phyloP scores from a whole-genome alignment of 2,329 filamentous ascomycete genomes.

The Rhynchosporium secalis region DNA sequence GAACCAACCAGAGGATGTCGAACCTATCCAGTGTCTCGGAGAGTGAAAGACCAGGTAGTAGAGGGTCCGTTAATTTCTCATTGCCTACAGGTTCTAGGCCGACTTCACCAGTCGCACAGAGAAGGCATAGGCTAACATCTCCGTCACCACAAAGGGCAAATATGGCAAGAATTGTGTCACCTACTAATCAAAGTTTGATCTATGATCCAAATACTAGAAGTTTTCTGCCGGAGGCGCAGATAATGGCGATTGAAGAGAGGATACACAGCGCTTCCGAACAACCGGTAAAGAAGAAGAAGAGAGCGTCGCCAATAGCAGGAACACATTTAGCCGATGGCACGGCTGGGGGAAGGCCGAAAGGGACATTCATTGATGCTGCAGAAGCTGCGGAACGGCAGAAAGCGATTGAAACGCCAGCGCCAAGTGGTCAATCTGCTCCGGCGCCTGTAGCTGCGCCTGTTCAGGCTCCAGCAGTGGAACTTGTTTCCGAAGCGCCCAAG shows the following conservation, averaged over 20 bases:
- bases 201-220: slow-evolving; percentile 67
- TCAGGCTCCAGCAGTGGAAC: slow-evolving; percentile 13
- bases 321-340: slow-evolving; percentile 48
- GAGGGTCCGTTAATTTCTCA: slow-evolving; percentile 54
- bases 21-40: slow-evolving; percentile 43
- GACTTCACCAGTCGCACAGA: slow-evolving; percentile 34
- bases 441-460: slow-evolving; percentile 10
- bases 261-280: slow-evolving; percentile 44
- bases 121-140: slow-evolving; percentile 37
- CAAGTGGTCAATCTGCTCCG: slow-evolving; percentile 8
- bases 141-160: slow-evolving; percentile 34
- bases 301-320: slow-evolving; percentile 41
- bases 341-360: slow-evolving; percentile 52
- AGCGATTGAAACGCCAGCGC: slow-evolving; percentile 14
- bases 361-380: slow-evolving; percentile 47
- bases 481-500: background rate
- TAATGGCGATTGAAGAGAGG: slow-evolving; percentile 47
- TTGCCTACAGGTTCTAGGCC: slow-evolving; percentile 46
- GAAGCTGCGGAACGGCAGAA: slow-evolving; percentile 25
- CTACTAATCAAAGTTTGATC: slow-evolving; percentile 51
- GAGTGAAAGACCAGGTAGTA: slow-evolving; percentile 44
- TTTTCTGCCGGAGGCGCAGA: slow-evolving; percentile 53
- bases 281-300: slow-evolving; percentile 45
- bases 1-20: slow-evolving; percentile 31
- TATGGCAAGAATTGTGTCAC: slow-evolving; percentile 32